Percentiles rank a stretch among this genome's conserved stretches.
These are phyloP conservation scores for Phaffia tasmanica DNA, from an alignment of 768 basidiomycete species.

Conservation along the genomic window DNA sequence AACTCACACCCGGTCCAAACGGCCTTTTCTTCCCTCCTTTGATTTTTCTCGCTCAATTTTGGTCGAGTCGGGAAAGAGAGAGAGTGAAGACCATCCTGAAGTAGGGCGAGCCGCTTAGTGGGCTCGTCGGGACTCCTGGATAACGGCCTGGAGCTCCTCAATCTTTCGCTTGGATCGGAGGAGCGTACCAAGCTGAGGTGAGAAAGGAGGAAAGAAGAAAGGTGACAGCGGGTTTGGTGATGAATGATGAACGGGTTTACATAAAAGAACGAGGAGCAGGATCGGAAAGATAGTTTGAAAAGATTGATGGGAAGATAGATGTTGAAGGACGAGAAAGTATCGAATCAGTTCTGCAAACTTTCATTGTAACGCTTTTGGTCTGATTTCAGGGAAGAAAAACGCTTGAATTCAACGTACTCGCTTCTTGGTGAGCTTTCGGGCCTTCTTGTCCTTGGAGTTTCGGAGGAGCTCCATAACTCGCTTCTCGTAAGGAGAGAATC, in stretches of 20 bases:
- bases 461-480: slow-evolving; percentile 95
- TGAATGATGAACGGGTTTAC: neutral
- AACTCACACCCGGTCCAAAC: too few species aligned
- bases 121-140: slow-evolving; percentile 46
- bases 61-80: too few species aligned
- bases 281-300: neutral
- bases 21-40: too few species aligned
- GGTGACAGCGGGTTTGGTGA: neutral
- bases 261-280: neutral
- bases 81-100: too few species aligned
- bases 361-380: neutral
- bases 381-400: neutral
- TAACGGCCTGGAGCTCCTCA: slow-evolving; percentile 83
- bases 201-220: neutral
- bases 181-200: slow-evolving; percentile 77
- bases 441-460: slow-evolving; percentile 99
- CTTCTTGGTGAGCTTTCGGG: slow-evolving; percentile 98
- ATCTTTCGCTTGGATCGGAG: slow-evolving; percentile 97
- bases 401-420: slow-evolving; percentile 54
- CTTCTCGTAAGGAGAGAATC: slow-evolving; percentile 94
- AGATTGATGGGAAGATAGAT: neutral
- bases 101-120: slow-evolving; percentile 32
- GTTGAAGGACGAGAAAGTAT: neutral
- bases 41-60: too few species aligned
- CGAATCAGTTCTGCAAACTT: neutral